phyloP scores from a whole-genome alignment of 768 basidiomycete genomes.

The Udeniomyces megalosporus region DNA sequence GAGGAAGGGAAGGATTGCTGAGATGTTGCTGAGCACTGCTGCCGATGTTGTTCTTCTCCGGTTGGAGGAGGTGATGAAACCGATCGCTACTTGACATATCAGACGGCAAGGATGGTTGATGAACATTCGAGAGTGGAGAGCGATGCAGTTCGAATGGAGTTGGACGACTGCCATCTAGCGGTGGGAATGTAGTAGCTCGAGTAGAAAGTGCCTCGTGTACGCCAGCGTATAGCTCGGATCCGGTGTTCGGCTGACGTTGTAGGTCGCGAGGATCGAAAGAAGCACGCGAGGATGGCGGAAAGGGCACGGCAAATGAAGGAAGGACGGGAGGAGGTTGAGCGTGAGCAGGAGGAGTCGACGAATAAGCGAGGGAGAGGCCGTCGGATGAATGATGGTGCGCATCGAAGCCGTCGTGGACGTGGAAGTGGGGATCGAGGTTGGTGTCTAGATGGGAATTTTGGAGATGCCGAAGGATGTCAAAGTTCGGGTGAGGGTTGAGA shows the following conservation, averaged over 20 bases:
- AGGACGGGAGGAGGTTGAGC: not conserved
- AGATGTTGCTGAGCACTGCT: not conserved
- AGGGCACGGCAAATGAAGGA: not conserved
- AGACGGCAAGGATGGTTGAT: slow-evolving; percentile 4
- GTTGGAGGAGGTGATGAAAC: slow-evolving; percentile 3
- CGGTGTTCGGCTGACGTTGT: not conserved
- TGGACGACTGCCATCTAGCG: no score
- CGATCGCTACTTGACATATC: no score
- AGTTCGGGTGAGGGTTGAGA: no score
- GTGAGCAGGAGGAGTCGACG: no score
- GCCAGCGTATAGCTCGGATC: no score
- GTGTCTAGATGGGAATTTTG: not conserved
- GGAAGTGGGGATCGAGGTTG: not conserved
- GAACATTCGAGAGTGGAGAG: not conserved
- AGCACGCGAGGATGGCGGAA: not conserved
- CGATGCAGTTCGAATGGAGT: not conserved
- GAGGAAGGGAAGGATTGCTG: no score
- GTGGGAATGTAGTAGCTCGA: not conserved
- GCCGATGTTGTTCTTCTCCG: not conserved
- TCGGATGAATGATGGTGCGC: not conserved
- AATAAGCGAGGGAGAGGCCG: not conserved
- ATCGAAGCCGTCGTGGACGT: not conserved
- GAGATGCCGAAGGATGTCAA: not conserved
- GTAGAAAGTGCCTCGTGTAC: not conserved
- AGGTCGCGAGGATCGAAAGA: not conserved